Evolutionary conservation across 345 rosid genomes (phyloP), one percentile per base, ranked within the genome.

Genomic region (Moricandia arvensis): DNA sequence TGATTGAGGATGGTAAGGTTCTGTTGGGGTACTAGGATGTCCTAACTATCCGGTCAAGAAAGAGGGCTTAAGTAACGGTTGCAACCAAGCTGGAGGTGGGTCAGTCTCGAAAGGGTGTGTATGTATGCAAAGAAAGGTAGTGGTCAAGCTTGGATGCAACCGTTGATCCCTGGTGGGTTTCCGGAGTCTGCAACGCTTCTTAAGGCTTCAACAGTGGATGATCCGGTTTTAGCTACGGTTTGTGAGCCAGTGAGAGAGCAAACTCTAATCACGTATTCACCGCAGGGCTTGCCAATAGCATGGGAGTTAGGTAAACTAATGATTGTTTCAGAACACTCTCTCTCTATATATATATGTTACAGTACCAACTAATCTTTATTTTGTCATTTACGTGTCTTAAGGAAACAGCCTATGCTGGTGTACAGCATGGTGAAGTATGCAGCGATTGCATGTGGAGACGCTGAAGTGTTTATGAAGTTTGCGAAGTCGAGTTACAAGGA

Each of bases 401-500:
- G 98, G 69, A 85, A 82, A 57, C 86, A 86, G 81, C 97, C 98
- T 0, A 53, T 93, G 75, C 84, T 92, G 54, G 90, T 91, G 59
- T 88, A 93, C 62, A 93, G 98, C 89, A 91, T 93, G 97, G 98
- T 91, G 37, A 91, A 93, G 69, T 93, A 93, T 60, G 97, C 97
- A 61, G 96, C 98, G 73, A 89, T 91, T 67, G 98, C 98, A 10
- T 79, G 91, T 47, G 97, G 98, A 17, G 98, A 93, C 75, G 98
- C 93, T 6, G 97, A 91, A 82, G 85, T 93, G 69, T 87, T 88
- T 64, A 91, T 91, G 95, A 93, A 93, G 84, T 93, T 93, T 83
- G 92, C 97, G 11, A 82, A 87, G 59, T 74, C 81, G 9, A 91
- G 93, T 24, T 93, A 93, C 87, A 91, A 89, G 75, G 97, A 91